Evolutionary conservation across 257 asterid species (phyloP).

Genomic region (Solanum tarijense): DNA sequence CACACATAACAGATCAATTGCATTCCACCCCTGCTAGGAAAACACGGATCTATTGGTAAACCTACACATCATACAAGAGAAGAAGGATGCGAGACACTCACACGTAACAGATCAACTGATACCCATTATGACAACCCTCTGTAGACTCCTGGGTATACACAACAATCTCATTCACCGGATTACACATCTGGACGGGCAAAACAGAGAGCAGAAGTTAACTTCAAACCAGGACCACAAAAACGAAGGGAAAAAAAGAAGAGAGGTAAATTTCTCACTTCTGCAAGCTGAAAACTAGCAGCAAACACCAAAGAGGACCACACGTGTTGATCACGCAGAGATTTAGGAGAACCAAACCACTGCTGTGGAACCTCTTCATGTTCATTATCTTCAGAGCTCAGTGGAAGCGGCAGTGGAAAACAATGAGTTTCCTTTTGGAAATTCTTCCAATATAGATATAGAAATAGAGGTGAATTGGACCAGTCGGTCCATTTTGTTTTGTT

Average conservation of each 20-base stretch:
- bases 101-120: background rate
- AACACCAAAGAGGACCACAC: background rate
- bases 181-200: slow-evolving; percentile 28
- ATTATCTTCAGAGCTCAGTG: background rate
- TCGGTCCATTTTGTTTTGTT: background rate
- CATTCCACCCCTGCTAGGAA: background rate
- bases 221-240: background rate
- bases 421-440: background rate
- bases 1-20: background rate
- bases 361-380: background rate
- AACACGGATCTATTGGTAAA: background rate
- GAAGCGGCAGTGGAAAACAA: background rate
- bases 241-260: background rate
- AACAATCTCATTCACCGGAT: background rate
- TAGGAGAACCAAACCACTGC: background rate
- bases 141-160: background rate
- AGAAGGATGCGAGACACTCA: background rate
- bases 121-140: background rate
- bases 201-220: background rate
- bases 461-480: background rate
- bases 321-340: background rate
- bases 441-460: background rate
- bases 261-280: background rate
- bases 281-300: background rate
- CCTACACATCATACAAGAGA: background rate